These are phyloP conservation scores for Jackrogersella minutella DNA, from an alignment of 495 filamentous ascomycete species.

Conservation along the genomic window DNA sequence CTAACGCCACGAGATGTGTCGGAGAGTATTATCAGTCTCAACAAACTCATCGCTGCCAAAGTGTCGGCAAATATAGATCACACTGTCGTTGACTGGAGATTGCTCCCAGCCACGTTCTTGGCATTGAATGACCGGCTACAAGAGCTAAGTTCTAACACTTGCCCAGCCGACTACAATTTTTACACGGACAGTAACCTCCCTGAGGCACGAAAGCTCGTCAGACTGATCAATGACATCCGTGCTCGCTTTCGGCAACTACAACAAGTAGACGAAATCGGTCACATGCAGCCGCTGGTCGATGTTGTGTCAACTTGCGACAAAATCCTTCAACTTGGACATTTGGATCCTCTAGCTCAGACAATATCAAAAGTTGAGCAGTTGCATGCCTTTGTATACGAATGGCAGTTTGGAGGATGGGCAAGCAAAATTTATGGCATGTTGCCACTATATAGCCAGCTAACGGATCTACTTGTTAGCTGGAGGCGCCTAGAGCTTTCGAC, in stretches of 20 bases:
- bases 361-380: constrained; percentile 85
- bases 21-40: constrained; percentile 49
- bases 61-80: constrained; percentile 46
- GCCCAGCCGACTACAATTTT: constrained; percentile 74
- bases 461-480: constrained; percentile 81
- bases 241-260: constrained; percentile 75
- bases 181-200: constrained; percentile 80
- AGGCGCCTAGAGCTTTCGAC: constrained; percentile 87
- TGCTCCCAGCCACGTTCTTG: constrained; percentile 72
- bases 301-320: constrained; percentile 77
- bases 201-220: constrained; percentile 75
- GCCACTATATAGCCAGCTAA: constrained; percentile 75
- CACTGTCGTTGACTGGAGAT: constrained; percentile 48
- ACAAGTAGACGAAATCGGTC: constrained; percentile 62
- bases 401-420: constrained; percentile 83
- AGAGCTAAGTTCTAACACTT: constrained; percentile 54
- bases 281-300: constrained; percentile 71
- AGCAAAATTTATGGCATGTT: constrained; percentile 77
- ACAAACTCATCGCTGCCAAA: constrained; percentile 49
- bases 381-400: constrained; percentile 83
- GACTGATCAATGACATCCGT: constrained; percentile 69
- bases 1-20: constrained; percentile 44
- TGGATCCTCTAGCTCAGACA: constrained; percentile 86
- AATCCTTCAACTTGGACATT: constrained; percentile 74
- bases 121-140: constrained; percentile 66